Evolutionary conservation across 2,329 filamentous ascomycete genomes (phyloP).

Genomic region (Ophiostoma piceae): DNA sequence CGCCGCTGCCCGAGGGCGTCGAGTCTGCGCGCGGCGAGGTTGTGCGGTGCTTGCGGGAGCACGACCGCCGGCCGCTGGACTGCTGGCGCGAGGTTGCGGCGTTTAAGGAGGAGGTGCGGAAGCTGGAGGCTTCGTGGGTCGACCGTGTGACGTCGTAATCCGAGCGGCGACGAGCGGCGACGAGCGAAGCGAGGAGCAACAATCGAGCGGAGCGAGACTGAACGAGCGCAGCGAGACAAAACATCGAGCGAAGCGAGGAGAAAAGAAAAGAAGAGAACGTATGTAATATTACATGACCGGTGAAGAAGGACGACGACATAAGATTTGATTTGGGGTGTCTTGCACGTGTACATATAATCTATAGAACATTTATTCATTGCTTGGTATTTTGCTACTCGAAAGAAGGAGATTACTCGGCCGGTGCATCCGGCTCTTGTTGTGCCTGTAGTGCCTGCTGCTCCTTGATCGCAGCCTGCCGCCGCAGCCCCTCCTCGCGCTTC

Average conservation of each 20-base stretch:
- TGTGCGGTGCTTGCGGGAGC: conserved; percentile 71
- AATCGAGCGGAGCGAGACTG: neutral
- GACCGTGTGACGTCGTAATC: conserved; percentile 62
- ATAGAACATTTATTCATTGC: conserved; percentile 2
- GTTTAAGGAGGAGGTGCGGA: conserved; percentile 84
- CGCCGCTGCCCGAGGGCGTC: conserved; percentile 64
- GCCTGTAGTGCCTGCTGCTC: conserved; percentile 35
- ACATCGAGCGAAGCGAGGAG: neutral
- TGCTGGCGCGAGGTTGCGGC: conserved; percentile 90
- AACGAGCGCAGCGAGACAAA: too few relatives aligned
- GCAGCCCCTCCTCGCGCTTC: conserved; percentile 54
- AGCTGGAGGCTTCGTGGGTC: conserved; percentile 81
- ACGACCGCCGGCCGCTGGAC: conserved; percentile 84
- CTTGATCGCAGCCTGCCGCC: conserved; percentile 25
- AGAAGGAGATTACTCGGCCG: neutral
- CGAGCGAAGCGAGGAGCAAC: neutral
- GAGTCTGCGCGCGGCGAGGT: conserved; percentile 71
- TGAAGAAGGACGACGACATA: neutral
- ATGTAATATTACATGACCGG: neutral
- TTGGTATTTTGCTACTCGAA: neutral
- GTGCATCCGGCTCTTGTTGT: conserved; percentile 24
- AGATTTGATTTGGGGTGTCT: conserved; percentile 4
- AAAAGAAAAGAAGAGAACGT: neutral
- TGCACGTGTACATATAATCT: conserved; percentile 14
- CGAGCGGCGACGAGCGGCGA: too few relatives aligned